A percentile compares a stretch with the other conserved stretches of the same genome.
Evolutionary conservation across 1,139 yeast genomes (phyloP).

Genomic region (Arxiozyma telluris): DNA sequence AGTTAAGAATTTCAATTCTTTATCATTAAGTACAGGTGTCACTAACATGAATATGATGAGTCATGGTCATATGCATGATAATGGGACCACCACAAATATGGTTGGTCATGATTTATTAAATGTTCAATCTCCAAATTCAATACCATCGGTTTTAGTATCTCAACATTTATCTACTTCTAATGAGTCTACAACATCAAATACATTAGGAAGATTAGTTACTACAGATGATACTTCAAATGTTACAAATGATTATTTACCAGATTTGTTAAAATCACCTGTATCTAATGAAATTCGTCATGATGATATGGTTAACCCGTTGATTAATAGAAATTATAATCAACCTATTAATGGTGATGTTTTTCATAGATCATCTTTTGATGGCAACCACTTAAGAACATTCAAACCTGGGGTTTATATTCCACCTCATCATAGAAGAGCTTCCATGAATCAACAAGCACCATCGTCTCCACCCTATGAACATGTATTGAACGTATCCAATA

Average conservation of each 20-base stretch:
- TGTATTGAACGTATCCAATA: slow-evolving; percentile 17
- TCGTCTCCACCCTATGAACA: slow-evolving; percentile 16
- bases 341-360: neutral
- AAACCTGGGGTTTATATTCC: slow-evolving; percentile 35
- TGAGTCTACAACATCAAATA: neutral
- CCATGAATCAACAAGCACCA: slow-evolving; percentile 6
- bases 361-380: neutral
- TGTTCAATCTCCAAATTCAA: neutral
- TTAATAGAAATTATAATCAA: neutral
- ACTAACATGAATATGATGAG: neutral
- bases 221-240: neutral
- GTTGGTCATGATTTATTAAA: neutral
- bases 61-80: slow-evolving; percentile 2
- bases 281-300: neutral
- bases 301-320: neutral
- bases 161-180: neutral
- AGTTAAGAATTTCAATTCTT: slow-evolving; percentile 21
- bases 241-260: slow-evolving; percentile 21
- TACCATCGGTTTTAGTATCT: neutral
- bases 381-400: slow-evolving; percentile 12
- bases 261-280: slow-evolving; percentile 26
- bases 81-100: neutral
- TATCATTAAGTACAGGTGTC: slow-evolving; percentile 13
- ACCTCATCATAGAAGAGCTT: slow-evolving; percentile 40
- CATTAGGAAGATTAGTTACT: neutral